Evolutionary conservation across 2,329 filamentous ascomycete genomes (phyloP), one percentile per base, ranked within the genome.

Genomic region (Aspergillus ochraceus): DNA sequence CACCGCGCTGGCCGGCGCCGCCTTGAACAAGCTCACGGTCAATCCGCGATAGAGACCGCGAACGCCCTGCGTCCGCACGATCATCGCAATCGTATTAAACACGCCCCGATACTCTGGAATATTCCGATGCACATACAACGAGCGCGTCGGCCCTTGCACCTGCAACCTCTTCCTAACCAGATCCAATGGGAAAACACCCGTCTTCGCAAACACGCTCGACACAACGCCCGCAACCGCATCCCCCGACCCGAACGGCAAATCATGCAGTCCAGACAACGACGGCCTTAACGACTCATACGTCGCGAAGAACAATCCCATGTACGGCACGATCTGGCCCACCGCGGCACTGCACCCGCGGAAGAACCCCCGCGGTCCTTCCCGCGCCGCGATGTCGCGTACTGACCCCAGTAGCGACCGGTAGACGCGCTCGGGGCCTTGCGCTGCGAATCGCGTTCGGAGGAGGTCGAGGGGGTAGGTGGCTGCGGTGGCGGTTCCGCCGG

Each of bases 251-350:
- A 89, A 88, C 0, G 88, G 88, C 65, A 90, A 73, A 10, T 84
- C 74, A 9, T 69, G 64, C 51, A 67, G 55, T 12, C 61, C 52
- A 2, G 66, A 52, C 50, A 94, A 75, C 0, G 83, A 84, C 6
- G 86, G 73, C 6, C 90, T 83, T 54, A 96, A 79, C 10, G 84
- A 82, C 76, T 99, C 95, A 78, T 98, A 99, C 46, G 87, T 85
- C 36, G 90, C 86, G 77, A 99, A 99, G 80, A 99, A 98, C 2
- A 97, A 82, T 14, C 95, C 95, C 95, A 99, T 99, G 74, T 94
- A 96, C 2, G 95, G 95, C 10, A 97, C 86, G 52, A 98, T 95
- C 79, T 97, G 93, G 26, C 83, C 89, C 22, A 98, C 80, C 0
- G 89, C 92, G 1, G 94, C 93, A 1, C 85, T 85, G 36, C 96